Percentiles rank a stretch among this genome's conserved stretches.
phyloP scores from a whole-genome alignment of 148 eudicot species.

The Pharnaceum exiguum region DNA sequence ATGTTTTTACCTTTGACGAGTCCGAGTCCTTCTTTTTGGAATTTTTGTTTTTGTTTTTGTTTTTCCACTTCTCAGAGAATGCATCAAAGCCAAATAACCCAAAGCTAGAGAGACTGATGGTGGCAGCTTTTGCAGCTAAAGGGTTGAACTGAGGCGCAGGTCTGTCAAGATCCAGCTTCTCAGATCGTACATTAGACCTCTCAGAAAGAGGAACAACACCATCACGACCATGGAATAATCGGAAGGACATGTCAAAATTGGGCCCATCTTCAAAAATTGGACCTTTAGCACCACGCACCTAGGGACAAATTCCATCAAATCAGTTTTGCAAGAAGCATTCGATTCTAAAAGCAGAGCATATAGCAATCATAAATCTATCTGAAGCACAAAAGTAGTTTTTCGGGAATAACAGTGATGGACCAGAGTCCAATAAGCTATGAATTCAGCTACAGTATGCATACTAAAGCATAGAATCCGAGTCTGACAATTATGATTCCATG shows the following conservation, averaged over 20 bases:
- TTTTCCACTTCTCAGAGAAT: slow-evolving; percentile 68
- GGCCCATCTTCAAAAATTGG: slow-evolving; percentile 99
- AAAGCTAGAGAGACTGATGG: slow-evolving; percentile 80
- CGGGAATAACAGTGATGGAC: no score
- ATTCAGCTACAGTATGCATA: no score
- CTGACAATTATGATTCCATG: background rate
- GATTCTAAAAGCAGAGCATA: background rate
- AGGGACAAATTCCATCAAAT: slow-evolving; percentile 10
- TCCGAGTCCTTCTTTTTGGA: slow-evolving; percentile 55
- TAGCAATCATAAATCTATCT: background rate
- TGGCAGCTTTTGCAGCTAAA: slow-evolving; percentile 93
- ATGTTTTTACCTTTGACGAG: slow-evolving; percentile 60
- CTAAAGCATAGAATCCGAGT: no score
- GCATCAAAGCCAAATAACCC: slow-evolving; percentile 88
- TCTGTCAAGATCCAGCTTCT: slow-evolving; percentile 42
- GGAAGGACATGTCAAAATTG: slow-evolving; percentile 83
- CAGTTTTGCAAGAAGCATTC: background rate
- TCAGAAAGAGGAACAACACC: slow-evolving; percentile 95
- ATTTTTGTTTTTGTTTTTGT: slow-evolving; percentile 42
- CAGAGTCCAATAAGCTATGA: no score
- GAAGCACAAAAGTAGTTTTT: no score
- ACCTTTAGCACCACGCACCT: slow-evolving; percentile 76
- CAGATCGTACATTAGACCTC: slow-evolving; percentile 40
- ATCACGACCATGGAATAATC: slow-evolving; percentile 89
- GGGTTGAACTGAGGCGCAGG: slow-evolving; percentile 72